Evolutionary conservation across 192 early-diverging fungal genomes (phyloP).

Genomic region (Entophlyctis luteolus): DNA sequence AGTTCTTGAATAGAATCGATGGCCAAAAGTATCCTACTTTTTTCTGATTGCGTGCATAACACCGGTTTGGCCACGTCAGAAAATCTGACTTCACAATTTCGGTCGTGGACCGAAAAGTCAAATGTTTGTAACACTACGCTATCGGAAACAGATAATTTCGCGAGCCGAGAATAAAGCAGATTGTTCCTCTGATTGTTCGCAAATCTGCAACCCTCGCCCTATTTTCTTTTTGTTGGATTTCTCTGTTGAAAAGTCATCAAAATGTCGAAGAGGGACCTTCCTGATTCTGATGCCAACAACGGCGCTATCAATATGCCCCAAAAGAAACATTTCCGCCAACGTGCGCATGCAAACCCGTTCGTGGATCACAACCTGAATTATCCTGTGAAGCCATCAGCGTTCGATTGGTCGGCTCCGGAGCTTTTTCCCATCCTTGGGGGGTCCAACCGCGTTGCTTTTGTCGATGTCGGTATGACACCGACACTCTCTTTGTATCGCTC

Average conservation of each 20-base stretch:
- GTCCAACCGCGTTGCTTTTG: slow-evolving; percentile 76
- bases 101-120: too few relatives aligned
- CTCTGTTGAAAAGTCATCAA: neutral
- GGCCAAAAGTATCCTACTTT: too few relatives aligned
- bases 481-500: neutral
- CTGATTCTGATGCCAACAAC: neutral
- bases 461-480: slow-evolving; percentile 71
- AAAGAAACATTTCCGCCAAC: slow-evolving; percentile 63
- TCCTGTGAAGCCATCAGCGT: slow-evolving; percentile 69
- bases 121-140: too few relatives aligned
- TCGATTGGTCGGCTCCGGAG: slow-evolving; percentile 75
- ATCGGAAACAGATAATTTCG: too few relatives aligned
- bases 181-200: neutral
- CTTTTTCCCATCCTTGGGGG: slow-evolving; percentile 72
- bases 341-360: slow-evolving; percentile 97
- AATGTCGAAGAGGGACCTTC: neutral
- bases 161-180: too few relatives aligned
- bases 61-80: too few relatives aligned
- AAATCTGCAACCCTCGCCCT: neutral
- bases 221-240: neutral
- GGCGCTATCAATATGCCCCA: slow-evolving; percentile 35
- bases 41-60: too few relatives aligned
- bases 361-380: slow-evolving; percentile 93
- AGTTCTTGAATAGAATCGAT: too few relatives aligned
- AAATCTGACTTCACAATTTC: too few relatives aligned